Evolutionary conservation across 768 basidiomycete species (phyloP), one percentile per base, ranked within the genome.

Genomic region (Mycena pura): DNA sequence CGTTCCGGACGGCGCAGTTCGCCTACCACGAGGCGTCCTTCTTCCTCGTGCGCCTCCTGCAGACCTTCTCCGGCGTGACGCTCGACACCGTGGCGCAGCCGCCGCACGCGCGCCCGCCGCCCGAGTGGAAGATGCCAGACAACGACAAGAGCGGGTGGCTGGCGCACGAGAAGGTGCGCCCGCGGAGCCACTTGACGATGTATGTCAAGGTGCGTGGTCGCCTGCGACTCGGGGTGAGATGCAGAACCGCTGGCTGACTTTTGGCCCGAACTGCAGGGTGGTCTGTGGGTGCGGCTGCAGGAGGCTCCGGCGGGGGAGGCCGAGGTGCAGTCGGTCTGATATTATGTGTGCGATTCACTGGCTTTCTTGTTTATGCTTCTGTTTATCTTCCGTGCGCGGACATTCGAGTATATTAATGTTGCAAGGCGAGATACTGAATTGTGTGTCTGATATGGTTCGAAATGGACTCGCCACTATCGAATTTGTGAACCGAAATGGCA

Each of bases 1-100:
- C n/a, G n/a, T n/a, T n/a, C n/a, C n/a, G n/a, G n/a, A n/a, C n/a
- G n/a, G 10, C 41, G 9, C 57, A 88, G 82, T 88, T 88, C 65
- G 88, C 89, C 6, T 89, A 89, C 71, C 80, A 88, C 60, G 86
- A 88, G 67, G 73, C 80, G 3, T 88, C 87, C 1, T 90, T 86
- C 72, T 81, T 88, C 73, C 78, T 90, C 41, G 78, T 86, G 44
- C 80, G 84, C 10, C 74, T 90, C 8, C 70, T 89, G 6, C 89
- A 90, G 68, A 69, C 70, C 10, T 87, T 87, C 71, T 79, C 78
- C 4, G 67, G 68, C 2, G 72, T 90, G 38, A 65, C 71, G 3
- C 76, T 86, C 21, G 82, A 79, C 2, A 71, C 70, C 5, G 79
- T 82, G 14, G 80, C 79, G 0, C 84, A 84, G 48, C 77, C 81